These are phyloP conservation scores for Talaromyces borbonicus DNA, from an alignment of 495 filamentous ascomycete genomes.

Conservation along the genomic window DNA sequence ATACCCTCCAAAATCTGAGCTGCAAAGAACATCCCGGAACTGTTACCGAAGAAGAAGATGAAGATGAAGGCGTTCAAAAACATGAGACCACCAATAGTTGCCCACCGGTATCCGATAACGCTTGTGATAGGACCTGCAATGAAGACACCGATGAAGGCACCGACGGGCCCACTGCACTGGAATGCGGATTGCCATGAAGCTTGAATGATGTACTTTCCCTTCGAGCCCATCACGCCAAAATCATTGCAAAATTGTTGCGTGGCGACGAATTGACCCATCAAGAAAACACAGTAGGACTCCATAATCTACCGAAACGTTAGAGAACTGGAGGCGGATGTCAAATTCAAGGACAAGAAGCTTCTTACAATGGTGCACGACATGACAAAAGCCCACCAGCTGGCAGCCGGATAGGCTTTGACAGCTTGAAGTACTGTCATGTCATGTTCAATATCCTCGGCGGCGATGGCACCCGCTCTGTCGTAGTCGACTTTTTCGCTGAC, in stretches of 20 bases:
- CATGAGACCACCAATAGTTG: conserved; percentile 32
- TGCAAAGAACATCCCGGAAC: conserved; percentile 29
- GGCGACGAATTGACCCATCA: conserved; percentile 36
- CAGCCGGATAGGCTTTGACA: conserved; percentile 37
- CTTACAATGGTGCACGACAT: conserved; percentile 45
- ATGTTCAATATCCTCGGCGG: conserved; percentile 35
- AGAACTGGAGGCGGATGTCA: conserved; percentile 11
- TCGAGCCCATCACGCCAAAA: conserved; percentile 20
- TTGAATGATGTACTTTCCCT: conserved; percentile 17
- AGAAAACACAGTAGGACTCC: conserved; percentile 38
- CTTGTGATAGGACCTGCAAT: conserved; percentile 36
- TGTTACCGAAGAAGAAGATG: conserved; percentile 33
- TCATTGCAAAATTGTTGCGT: conserved; percentile 19
- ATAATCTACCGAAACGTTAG: conserved; percentile 31
- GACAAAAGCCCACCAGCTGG: conserved; percentile 41
- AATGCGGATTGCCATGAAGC: conserved; percentile 38
- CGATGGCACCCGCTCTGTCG: conserved; percentile 36
- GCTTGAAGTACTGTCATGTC: conserved; percentile 39
- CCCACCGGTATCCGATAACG: conserved; percentile 38
- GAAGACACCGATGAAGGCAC: conserved; percentile 35
- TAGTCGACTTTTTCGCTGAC: conserved; percentile 34
- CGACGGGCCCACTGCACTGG: conserved; percentile 31
- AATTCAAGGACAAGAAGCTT: conserved; percentile 13
- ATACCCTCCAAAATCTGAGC: conserved; percentile 37
- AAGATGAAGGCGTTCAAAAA: conserved; percentile 37